phyloP scores from a whole-genome alignment of 2,329 filamentous ascomycete genomes.

The Beauveria asiatica region DNA sequence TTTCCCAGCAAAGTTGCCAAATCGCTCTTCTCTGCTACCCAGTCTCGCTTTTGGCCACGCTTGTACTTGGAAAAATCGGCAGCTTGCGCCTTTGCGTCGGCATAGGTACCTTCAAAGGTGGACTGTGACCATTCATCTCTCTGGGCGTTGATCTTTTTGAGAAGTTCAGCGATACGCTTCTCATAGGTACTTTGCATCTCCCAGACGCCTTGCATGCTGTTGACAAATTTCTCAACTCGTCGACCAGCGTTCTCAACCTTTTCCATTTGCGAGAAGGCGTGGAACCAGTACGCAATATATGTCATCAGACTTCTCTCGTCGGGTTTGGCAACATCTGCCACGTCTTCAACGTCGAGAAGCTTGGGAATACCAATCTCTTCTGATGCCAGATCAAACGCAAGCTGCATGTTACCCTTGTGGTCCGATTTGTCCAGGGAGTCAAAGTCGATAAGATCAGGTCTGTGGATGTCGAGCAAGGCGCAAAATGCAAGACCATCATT shows the following conservation, averaged over 20 bases:
- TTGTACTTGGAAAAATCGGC: constrained; percentile 82
- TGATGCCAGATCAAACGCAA: constrained; percentile 92
- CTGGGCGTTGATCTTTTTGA: constrained; percentile 67
- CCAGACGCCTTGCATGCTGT: constrained; percentile 98
- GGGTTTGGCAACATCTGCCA: constrained; percentile 90
- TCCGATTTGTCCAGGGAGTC: constrained; percentile 90
- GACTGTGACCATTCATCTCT: constrained; percentile 68
- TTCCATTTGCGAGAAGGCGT: constrained; percentile 98
- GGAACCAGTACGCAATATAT: constrained; percentile 99
- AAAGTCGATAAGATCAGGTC: constrained; percentile 94
- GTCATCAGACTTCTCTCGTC: constrained; percentile 98
- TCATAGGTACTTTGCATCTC: constrained; percentile 98
- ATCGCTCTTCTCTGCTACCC: constrained; percentile 97
- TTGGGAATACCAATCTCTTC: constrained; percentile 96
- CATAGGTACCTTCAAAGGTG: constrained; percentile 83
- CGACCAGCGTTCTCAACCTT: constrained; percentile 95
- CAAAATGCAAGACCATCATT: constrained; percentile 97
- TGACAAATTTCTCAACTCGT: constrained; percentile 95
- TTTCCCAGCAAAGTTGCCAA: constrained; percentile 88
- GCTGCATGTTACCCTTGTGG: constrained; percentile 93
- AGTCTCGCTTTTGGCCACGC: constrained; percentile 78
- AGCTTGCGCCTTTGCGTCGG: constrained; percentile 83
- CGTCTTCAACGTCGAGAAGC: constrained; percentile 93
- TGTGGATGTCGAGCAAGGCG: constrained; percentile 90
- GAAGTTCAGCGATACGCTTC: constrained; percentile 74